phyloP scores from a whole-genome alignment of 2,329 filamentous ascomycete genomes.

The Arachnopeziza araneosa region DNA sequence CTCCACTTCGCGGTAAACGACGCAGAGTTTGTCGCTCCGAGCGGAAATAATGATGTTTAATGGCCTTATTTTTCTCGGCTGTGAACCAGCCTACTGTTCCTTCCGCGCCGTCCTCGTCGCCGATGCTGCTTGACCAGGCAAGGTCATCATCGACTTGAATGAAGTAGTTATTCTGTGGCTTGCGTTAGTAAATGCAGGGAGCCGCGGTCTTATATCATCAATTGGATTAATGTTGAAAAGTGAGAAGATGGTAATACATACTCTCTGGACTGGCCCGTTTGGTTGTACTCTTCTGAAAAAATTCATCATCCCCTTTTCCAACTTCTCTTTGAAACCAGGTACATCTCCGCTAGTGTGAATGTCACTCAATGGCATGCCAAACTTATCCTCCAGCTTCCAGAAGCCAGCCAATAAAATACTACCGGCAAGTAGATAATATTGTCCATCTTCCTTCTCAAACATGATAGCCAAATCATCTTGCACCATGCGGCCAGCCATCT shows the following conservation, averaged over 20 bases:
- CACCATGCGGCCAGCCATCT: slow-evolving; percentile 62
- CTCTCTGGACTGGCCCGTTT: slow-evolving; percentile 50
- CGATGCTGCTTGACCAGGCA: slow-evolving; percentile 72
- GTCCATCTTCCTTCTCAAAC: slow-evolving; percentile 69
- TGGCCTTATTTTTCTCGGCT: slow-evolving; percentile 66
- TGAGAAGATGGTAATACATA: slow-evolving; percentile 18
- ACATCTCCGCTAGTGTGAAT: slow-evolving; percentile 78
- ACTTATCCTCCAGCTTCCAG: slow-evolving; percentile 77
- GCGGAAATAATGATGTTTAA: slow-evolving; percentile 71
- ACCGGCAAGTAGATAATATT: slow-evolving; percentile 76
- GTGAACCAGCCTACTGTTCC: slow-evolving; percentile 62
- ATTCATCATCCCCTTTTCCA: slow-evolving; percentile 74
- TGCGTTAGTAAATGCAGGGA: slow-evolving; percentile 12
- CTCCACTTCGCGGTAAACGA: slow-evolving; percentile 47
- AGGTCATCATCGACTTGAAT: slow-evolving; percentile 77
- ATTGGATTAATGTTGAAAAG: not conserved
- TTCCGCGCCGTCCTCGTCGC: slow-evolving; percentile 57
- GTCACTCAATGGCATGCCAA: slow-evolving; percentile 70
- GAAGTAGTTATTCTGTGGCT: slow-evolving; percentile 72
- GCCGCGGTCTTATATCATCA: not conserved
- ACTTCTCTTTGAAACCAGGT: slow-evolving; percentile 62
- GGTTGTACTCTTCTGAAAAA: slow-evolving; percentile 71
- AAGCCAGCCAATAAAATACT: slow-evolving; percentile 74
- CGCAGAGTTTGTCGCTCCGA: slow-evolving; percentile 60
- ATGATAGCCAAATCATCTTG: slow-evolving; percentile 84